Evolutionary conservation across 2,329 filamentous ascomycete genomes (phyloP).

Genomic region (Fusarium algeriense): DNA sequence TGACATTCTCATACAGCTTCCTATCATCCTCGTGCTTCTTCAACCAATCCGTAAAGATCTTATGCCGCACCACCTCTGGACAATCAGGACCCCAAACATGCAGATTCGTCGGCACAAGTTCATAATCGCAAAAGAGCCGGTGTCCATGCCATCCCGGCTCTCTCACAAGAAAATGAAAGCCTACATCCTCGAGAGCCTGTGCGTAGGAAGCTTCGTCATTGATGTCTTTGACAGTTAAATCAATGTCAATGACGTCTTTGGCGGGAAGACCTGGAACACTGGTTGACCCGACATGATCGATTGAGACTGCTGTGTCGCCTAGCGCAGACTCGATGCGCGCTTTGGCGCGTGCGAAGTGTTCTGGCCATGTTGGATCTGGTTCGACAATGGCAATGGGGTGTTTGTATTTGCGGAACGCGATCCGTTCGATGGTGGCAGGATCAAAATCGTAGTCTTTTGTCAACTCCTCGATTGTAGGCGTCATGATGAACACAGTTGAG

Average conservation of each 20-base stretch:
- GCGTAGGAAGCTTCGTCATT: conserved; percentile 59
- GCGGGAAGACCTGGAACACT: conserved; percentile 62
- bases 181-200: conserved; percentile 55
- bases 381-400: conserved; percentile 51
- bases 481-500: conserved; percentile 23
- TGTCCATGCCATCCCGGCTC: conserved; percentile 63
- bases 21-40: conserved; percentile 53
- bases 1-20: conserved; percentile 51
- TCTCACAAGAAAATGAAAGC: conserved; percentile 60
- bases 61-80: conserved; percentile 58
- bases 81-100: conserved; percentile 61
- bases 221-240: conserved; percentile 58
- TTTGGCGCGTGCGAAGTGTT: conserved; percentile 48
- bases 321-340: conserved; percentile 53
- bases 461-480: conserved; percentile 42
- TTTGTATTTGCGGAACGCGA: conserved; percentile 44
- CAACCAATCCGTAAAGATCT: conserved; percentile 61
- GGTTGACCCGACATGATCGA: conserved; percentile 64
- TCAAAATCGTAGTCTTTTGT: conserved; percentile 46
- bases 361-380: conserved; percentile 54
- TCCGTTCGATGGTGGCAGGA: conserved; percentile 38
- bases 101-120: conserved; percentile 57
- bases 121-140: conserved; percentile 57
- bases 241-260: conserved; percentile 66
- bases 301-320: conserved; percentile 50